A percentile compares a stretch with the other conserved stretches of the same genome.
Conservation (phyloP, 768 basidiomycete genomes). For the Daedalea quercina region DNA sequence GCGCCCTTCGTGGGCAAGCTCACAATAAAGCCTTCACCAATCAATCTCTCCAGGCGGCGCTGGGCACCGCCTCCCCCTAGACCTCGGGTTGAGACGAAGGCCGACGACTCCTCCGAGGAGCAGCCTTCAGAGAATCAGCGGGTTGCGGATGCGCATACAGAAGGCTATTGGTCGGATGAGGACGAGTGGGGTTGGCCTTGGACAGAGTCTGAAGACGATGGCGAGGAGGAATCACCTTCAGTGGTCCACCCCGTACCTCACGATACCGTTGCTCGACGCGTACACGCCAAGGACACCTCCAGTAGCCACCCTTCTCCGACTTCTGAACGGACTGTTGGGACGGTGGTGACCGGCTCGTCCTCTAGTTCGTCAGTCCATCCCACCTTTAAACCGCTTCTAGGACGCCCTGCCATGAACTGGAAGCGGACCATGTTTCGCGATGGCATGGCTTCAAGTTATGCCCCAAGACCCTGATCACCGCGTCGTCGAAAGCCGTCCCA, state of each 20-base stretch:
- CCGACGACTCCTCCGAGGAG: neutral
- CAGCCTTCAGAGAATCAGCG: neutral
- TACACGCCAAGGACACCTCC: slow-evolving; percentile 6
- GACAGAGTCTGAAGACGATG: neutral
- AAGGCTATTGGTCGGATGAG: neutral
- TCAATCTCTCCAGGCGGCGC: slow-evolving; percentile 21
- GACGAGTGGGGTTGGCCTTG: neutral
- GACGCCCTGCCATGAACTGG: slow-evolving; percentile 20
- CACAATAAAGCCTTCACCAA: slow-evolving; percentile 19
- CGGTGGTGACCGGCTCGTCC: slow-evolving; percentile 13
- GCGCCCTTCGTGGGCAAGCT: slow-evolving; percentile 6
- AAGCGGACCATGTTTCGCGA: slow-evolving; percentile 15
- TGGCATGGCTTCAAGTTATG: neutral
- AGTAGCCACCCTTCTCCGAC: slow-evolving; percentile 1
- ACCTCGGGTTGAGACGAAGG: neutral
- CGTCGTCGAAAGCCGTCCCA: neutral
- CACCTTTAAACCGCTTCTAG: slow-evolving; percentile 8
- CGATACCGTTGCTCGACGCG: neutral
- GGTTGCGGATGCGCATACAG: neutral
- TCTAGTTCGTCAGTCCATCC: slow-evolving; percentile 5
- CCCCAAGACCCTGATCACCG: neutral
- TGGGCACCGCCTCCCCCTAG: slow-evolving; percentile 17
- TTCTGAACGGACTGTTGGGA: slow-evolving; percentile 20
- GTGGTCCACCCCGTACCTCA: neutral
- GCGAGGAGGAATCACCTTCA: neutral